phyloP scores from a whole-genome alignment of 202 grass and related monocot species.

The Eragrostis tef region DNA sequence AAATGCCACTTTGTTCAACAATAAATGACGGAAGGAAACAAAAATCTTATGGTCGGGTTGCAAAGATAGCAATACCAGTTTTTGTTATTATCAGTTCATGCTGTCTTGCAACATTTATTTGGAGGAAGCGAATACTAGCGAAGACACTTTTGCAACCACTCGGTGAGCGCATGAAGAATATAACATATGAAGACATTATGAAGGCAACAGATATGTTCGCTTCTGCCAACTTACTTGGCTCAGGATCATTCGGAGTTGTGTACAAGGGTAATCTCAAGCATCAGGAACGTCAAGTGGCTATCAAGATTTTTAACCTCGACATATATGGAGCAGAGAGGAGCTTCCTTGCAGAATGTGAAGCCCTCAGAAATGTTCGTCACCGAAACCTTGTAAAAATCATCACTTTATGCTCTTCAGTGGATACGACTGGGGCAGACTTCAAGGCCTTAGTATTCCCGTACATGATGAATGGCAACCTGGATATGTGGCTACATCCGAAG shows the following conservation, averaged over 20 bases:
- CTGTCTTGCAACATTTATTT: background rate
- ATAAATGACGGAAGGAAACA: too few species aligned
- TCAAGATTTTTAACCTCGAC: slow-evolving; percentile 54
- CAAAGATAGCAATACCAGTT: slow-evolving; percentile 4
- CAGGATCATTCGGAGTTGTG: slow-evolving; percentile 54
- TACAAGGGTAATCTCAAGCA: slow-evolving; percentile 34
- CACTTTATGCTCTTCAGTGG: slow-evolving; percentile 48
- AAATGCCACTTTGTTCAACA: slow-evolving; percentile 21
- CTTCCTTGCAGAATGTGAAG: slow-evolving; percentile 44
- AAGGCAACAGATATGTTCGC: slow-evolving; percentile 52
- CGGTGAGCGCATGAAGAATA: background rate
- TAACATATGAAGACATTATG: slow-evolving; percentile 42
- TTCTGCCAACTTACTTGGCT: slow-evolving; percentile 40
- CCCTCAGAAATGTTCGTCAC: slow-evolving; percentile 41
- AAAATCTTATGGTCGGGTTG: too few species aligned
- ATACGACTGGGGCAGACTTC: slow-evolving; percentile 49
- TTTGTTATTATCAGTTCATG: background rate
- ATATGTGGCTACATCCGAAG: slow-evolving; percentile 31
- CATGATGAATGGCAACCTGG: slow-evolving; percentile 44
- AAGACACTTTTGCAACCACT: background rate
- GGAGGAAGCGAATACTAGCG: slow-evolving; percentile 5
- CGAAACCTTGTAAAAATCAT: slow-evolving; percentile 54
- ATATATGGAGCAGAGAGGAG: slow-evolving; percentile 28
- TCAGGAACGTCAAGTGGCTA: slow-evolving; percentile 16
- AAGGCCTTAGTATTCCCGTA: slow-evolving; percentile 45